Percentiles rank a stretch among this genome's conserved stretches.
These are phyloP conservation scores for Phaeosphaeria sp. DNA, from an alignment of 2,329 filamentous ascomycete genomes.

Conservation along the genomic window DNA sequence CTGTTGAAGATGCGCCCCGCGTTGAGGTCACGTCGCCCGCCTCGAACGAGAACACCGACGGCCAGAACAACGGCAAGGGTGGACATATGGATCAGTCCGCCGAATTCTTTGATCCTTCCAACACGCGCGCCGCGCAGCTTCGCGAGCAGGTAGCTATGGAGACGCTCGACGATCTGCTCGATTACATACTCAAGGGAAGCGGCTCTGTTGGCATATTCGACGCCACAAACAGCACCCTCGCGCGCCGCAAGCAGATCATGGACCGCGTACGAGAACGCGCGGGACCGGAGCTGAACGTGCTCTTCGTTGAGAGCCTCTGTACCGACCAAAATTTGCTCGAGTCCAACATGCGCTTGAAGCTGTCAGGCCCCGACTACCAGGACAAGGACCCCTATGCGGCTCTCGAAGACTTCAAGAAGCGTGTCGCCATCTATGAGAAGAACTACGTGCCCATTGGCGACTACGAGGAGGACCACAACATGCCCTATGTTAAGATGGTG, in stretches of 20 bases:
- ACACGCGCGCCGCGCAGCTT: conserved; percentile 79
- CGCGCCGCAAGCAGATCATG: conserved; percentile 82
- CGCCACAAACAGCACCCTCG: conserved; percentile 93
- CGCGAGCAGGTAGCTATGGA: conserved; percentile 92
- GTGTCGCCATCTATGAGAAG: conserved; percentile 91
- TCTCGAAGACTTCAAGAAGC: conserved; percentile 87
- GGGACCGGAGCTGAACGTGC: conserved; percentile 82
- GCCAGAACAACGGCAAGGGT: conserved; percentile 50
- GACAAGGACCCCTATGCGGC: conserved; percentile 88
- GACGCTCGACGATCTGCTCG: conserved; percentile 87
- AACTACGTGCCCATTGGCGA: conserved; percentile 90
- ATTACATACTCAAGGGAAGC: conserved; percentile 82
- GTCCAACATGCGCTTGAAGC: conserved; percentile 95
- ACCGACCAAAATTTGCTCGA: conserved; percentile 83
- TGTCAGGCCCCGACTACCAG: conserved; percentile 94
- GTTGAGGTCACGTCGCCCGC: conserved; percentile 46
- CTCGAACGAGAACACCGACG: conserved; percentile 17
- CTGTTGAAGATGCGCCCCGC: conserved; percentile 35
- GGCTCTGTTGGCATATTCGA: conserved; percentile 95
- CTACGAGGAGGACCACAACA: conserved; percentile 86
- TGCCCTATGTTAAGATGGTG: conserved; percentile 98
- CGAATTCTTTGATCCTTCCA: conserved; percentile 90
- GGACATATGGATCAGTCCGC: conserved; percentile 81
- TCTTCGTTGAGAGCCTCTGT: conserved; percentile 96
- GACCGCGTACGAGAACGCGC: conserved; percentile 82